Conservation (phyloP, 805 yeast genomes). For the Diddensiella santjacobensis region DNA sequence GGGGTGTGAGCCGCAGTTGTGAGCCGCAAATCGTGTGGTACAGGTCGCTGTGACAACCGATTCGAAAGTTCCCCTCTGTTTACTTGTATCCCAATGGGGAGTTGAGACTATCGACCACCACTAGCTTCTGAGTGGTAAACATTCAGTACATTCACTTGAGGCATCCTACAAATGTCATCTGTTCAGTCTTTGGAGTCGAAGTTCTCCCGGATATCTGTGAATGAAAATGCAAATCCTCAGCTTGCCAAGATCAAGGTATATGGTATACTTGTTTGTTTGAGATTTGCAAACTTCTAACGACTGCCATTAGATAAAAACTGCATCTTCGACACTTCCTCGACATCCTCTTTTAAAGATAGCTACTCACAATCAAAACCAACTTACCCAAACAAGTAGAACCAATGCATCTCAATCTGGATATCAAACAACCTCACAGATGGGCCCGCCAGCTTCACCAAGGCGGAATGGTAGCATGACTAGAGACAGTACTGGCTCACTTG, state of each 20-base stretch:
- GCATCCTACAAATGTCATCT: slow-evolving; percentile 17
- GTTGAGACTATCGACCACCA: too few relatives aligned
- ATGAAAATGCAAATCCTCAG: slow-evolving; percentile 22
- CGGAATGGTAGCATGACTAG: slow-evolving; percentile 6
- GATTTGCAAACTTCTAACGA: too few relatives aligned
- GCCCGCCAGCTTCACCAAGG: slow-evolving; percentile 16
- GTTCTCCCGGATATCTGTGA: slow-evolving; percentile 23
- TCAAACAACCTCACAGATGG: slow-evolving; percentile 8
- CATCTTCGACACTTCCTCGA: slow-evolving; percentile 11
- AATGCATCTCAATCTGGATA: slow-evolving; percentile 1
- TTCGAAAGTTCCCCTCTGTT: too few relatives aligned
- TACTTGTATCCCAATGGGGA: too few relatives aligned
- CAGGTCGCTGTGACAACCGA: too few relatives aligned
- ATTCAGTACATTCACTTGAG: too few relatives aligned
- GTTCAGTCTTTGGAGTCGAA: slow-evolving; percentile 22
- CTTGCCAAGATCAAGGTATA: slow-evolving; percentile 4
- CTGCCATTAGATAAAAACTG: too few relatives aligned
- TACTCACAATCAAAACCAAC: slow-evolving; percentile 21
- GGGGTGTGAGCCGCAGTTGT: too few relatives aligned
- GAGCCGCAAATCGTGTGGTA: too few relatives aligned
- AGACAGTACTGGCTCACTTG: slow-evolving; percentile 2
- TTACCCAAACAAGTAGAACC: slow-evolving; percentile 13
- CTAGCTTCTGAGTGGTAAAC: too few relatives aligned
- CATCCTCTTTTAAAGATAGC: slow-evolving; percentile 26
- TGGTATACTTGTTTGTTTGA: not conserved